Base-by-base conservation (phyloP, 2,329 filamentous ascomycete species). In the Chaetothyriales sp. region DNA sequence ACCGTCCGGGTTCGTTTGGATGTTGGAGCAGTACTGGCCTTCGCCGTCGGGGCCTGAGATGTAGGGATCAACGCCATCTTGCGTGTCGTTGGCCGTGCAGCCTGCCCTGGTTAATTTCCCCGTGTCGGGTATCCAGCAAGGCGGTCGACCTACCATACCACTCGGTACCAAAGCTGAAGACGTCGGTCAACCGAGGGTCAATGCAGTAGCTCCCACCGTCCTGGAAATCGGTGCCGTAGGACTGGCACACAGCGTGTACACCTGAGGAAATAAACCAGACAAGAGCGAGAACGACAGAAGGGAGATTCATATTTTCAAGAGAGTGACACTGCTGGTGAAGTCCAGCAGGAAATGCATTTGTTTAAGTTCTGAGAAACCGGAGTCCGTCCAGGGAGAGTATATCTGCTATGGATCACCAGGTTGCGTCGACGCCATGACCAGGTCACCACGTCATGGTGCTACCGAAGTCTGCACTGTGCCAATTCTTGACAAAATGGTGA, bases 21-120 rank as follows among this genome's bases (percentile, higher is more conserved):
- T 55, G 43, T 55, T 53, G 28, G 57, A 59, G 49, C 57, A 59
- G 48, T 55, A 57, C 48, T 55, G 57, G 46, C 58, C 56, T 48
- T 57, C 52, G 32, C 51, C 47, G 36, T 58, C 54, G 4, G 57
- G 57, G 42, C 55, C 55, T 19, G 58, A 50, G 22, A 59, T 47
- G 20, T 58, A 57, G 22, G 57, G 57, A 1, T 52, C 57, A 36
- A 58, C 52, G 15, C 47, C 52, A 36, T 50, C 56, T 49, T 57
- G 54, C 18, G 46, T 54, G 43, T 55, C 53, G 25, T 52, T 52
- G 18, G 54, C 51, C 36, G 54, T 26, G 43, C 56, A 54, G 48
- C 54, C 52, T 54, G 43, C 22, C 46, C 49, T 47, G 28, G 47
- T 45, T 53, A 44, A 57, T 48, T 15, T 8, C 42, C 19, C 2